phyloP scores from a whole-genome alignment of 257 asterid genomes.

The Haberlea rhodopensis region DNA sequence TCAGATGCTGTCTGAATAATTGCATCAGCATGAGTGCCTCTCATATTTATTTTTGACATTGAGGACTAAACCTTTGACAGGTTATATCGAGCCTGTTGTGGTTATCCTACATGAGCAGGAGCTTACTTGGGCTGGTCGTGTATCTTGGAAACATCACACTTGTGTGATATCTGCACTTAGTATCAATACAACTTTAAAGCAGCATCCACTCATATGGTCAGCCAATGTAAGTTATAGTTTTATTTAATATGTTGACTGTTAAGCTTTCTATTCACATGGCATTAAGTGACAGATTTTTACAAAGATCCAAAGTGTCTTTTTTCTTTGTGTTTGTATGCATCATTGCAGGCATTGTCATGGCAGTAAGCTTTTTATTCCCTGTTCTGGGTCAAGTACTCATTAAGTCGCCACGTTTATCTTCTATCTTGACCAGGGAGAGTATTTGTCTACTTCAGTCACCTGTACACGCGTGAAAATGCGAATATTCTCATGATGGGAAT shows the following conservation, averaged over 20 bases:
- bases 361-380: conserved; percentile 11
- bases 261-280: conserved; percentile 3
- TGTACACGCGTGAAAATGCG: not conserved
- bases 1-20: conserved; percentile 13
- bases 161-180: conserved; percentile 94
- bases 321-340: not conserved
- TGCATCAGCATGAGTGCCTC: conserved; percentile 19
- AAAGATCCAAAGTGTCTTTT: conserved; percentile 17
- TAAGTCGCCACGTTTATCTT: conserved; percentile 16
- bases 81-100: conserved; percentile 96
- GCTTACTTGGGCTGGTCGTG: conserved; percentile 99
- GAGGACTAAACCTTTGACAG: conserved; percentile 38
- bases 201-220: conserved; percentile 97
- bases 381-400: conserved; percentile 19
- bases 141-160: conserved; percentile 85
- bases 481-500: not conserved
- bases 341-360: conserved; percentile 11
- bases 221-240: conserved; percentile 56
- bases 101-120: conserved; percentile 92
- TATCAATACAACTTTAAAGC: conserved; percentile 87
- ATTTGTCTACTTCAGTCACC: not conserved
- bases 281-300: conserved; percentile 19
- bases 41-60: conserved; percentile 23
- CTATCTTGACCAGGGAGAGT: conserved; percentile 9
- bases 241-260: conserved; percentile 4